Evolutionary conservation across 2,329 filamentous ascomycete genomes (phyloP).

Genomic region (Plenodomus biglobosus): DNA sequence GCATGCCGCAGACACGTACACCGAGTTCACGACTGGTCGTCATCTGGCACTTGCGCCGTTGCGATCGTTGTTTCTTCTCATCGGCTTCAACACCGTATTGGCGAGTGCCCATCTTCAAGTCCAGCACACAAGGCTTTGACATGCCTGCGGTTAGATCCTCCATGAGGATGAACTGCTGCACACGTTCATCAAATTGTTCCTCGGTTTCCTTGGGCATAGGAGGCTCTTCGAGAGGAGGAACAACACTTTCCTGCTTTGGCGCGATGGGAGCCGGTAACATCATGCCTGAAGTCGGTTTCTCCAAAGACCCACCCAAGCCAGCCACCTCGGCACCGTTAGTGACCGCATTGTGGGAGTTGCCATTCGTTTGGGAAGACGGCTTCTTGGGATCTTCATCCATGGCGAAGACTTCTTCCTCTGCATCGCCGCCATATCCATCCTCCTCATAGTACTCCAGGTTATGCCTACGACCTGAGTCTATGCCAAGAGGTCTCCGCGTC

Average conservation of each 20-base stretch:
- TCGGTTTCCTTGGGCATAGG: conserved; percentile 50
- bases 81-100: conserved; percentile 93
- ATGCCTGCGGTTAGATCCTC: conserved; percentile 96
- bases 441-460: conserved; percentile 90
- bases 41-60: conserved; percentile 85
- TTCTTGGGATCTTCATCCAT: conserved; percentile 59
- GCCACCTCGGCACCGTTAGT: background rate
- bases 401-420: conserved; percentile 68
- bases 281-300: conserved; percentile 17
- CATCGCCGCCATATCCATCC: conserved; percentile 80
- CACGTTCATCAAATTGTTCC: conserved; percentile 59
- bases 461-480: conserved; percentile 65
- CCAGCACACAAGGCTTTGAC: conserved; percentile 94
- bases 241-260: conserved; percentile 13
- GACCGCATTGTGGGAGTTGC: background rate
- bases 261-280: conserved; percentile 40
- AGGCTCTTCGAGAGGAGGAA: conserved; percentile 20
- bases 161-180: conserved; percentile 89
- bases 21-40: conserved; percentile 92
- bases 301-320: background rate
- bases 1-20: conserved; percentile 91
- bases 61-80: conserved; percentile 89
- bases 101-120: conserved; percentile 97
- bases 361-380: background rate
- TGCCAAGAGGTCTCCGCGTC: conserved; percentile 68